Evolutionary conservation across 805 yeast genomes (phyloP).

Genomic region (Debaryomyces prosopidis): DNA sequence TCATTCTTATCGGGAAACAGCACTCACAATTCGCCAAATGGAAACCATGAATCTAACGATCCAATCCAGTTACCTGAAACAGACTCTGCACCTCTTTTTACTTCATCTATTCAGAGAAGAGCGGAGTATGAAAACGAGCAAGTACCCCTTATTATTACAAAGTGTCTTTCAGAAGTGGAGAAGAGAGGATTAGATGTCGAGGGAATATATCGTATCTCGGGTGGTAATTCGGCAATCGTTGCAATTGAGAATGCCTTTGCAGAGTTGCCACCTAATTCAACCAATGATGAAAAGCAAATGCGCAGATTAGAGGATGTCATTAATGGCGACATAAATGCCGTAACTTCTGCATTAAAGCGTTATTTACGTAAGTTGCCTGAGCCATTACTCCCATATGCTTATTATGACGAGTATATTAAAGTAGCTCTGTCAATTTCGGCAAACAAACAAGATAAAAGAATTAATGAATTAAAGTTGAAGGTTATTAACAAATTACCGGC

Average conservation of each 20-base stretch:
- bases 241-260: conserved; percentile 44
- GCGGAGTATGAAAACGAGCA: conserved; percentile 58
- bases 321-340: conserved; percentile 77
- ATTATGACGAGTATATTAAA: conserved; percentile 66
- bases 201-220: conserved; percentile 90
- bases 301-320: conserved; percentile 34
- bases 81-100: conserved; percentile 36
- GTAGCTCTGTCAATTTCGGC: conserved; percentile 41
- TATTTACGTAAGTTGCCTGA: conserved; percentile 82
- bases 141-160: conserved; percentile 70
- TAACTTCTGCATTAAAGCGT: conserved; percentile 83
- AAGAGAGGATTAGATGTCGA: conserved; percentile 71
- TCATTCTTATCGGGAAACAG: conserved; percentile 23
- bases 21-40: conserved; percentile 6
- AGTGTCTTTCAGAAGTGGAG: conserved; percentile 79
- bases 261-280: conserved; percentile 23
- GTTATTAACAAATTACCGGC: conserved; percentile 58
- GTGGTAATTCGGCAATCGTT: conserved; percentile 69
- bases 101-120: conserved; percentile 62
- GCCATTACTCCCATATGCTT: conserved; percentile 73
- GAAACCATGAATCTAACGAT: conserved; percentile 1
- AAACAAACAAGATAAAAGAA: conserved; percentile 24
- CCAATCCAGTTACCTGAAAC: background rate
- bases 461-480: conserved; percentile 42
- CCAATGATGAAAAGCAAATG: conserved; percentile 34